Evolutionary conservation across 2,329 filamentous ascomycete species (phyloP).

Genomic region (Fusarium stilboides): DNA sequence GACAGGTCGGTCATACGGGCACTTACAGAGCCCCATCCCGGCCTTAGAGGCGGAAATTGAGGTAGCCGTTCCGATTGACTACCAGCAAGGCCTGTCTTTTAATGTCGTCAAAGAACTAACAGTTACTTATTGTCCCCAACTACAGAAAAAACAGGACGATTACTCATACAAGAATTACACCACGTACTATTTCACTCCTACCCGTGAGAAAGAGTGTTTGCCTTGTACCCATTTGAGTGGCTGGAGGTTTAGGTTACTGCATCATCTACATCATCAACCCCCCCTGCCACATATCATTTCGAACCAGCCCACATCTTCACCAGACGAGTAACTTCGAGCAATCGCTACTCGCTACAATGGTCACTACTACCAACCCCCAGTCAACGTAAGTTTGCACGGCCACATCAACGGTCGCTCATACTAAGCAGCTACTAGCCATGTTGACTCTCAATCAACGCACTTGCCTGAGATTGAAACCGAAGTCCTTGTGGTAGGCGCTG

Average conservation of each 20-base stretch:
- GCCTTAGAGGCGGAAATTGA: background rate
- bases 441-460: background rate
- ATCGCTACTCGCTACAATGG: background rate
- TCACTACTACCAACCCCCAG: background rate
- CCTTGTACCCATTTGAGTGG: background rate
- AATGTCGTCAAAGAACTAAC: background rate
- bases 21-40: background rate
- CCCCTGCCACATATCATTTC: no score
- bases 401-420: no score
- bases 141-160: no score
- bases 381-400: background rate
- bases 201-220: background rate
- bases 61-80: background rate
- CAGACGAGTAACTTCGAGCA: background rate
- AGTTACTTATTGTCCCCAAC: background rate
- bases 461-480: constrained; percentile 24
- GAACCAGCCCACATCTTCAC: background rate
- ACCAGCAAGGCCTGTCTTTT: background rate
- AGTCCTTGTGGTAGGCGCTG: constrained; percentile 27
- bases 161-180: background rate
- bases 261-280: no score
- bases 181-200: background rate
- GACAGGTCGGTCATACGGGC: background rate
- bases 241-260: no score
- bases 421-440: background rate